phyloP scores from a whole-genome alignment of 164 flowering plant genomes.

The Umbilicus rupestris region DNA sequence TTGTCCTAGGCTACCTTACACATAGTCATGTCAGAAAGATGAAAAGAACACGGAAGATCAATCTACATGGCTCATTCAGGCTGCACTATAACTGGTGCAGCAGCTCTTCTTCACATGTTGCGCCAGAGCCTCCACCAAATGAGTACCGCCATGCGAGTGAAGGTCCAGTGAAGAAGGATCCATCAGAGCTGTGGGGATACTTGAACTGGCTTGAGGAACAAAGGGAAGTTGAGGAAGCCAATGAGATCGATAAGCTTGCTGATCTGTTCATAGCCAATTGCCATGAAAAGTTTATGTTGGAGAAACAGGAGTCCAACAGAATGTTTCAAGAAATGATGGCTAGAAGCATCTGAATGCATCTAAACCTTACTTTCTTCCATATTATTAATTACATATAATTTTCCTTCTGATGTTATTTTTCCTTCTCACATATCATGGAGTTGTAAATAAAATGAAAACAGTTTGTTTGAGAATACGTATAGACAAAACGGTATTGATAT shows the following conservation, averaged over 20 bases:
- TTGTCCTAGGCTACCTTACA: constrained; percentile 14
- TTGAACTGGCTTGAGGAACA: constrained; percentile 75
- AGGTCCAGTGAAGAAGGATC: constrained; percentile 1
- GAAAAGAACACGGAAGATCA: constrained; percentile 26
- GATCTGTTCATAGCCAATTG: constrained; percentile 79
- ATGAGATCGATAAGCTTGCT: constrained; percentile 77
- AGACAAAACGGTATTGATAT: no score
- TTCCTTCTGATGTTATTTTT: no score
- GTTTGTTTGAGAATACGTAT: no score
- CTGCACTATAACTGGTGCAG: constrained; percentile 85
- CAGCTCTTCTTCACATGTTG: constrained; percentile 49
- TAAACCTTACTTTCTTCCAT: background rate
- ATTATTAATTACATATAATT: no score
- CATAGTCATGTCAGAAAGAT: constrained; percentile 16
- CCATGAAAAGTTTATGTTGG: constrained; percentile 88
- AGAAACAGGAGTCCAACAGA: constrained; percentile 89
- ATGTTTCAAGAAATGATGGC: constrained; percentile 89
- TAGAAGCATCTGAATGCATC: constrained; percentile 49
- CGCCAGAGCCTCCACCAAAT: constrained; percentile 31
- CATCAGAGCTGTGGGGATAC: constrained; percentile 45
- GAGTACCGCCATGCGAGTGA: background rate
- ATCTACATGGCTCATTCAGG: constrained; percentile 52
- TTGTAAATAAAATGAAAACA: no score
- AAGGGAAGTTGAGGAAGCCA: constrained; percentile 14
- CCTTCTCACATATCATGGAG: no score